Evolutionary conservation across 805 yeast species (phyloP).

Genomic region (Kodamaea laetipori): DNA sequence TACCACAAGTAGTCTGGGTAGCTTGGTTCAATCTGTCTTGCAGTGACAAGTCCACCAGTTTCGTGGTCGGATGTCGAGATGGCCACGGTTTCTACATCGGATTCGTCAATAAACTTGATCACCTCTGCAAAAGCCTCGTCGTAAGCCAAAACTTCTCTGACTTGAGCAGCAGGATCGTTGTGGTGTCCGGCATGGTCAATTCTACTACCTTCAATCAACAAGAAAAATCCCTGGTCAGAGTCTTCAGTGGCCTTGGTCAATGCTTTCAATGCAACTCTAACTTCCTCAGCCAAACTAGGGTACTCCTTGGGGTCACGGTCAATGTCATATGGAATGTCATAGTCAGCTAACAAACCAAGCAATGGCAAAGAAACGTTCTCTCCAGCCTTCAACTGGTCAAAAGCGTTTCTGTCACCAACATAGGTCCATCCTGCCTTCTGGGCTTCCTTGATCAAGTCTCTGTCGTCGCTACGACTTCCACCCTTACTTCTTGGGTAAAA

Average conservation of each 20-base stretch:
- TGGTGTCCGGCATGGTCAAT: conserved; percentile 95
- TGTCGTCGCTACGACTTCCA: conserved; percentile 69
- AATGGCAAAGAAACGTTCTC: conserved; percentile 71
- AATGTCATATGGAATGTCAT: conserved; percentile 81
- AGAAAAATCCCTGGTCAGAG: conserved; percentile 81
- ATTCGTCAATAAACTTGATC: conserved; percentile 61
- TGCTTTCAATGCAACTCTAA: conserved; percentile 70
- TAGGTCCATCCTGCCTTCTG: conserved; percentile 60
- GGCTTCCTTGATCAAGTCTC: conserved; percentile 70
- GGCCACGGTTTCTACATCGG: conserved; percentile 75
- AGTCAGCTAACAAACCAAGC: conserved; percentile 70
- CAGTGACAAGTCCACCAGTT: conserved; percentile 91
- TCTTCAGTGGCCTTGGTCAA: conserved; percentile 66
- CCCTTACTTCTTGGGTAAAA: conserved; percentile 54
- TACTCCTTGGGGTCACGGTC: conserved; percentile 63
- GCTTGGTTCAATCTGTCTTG: conserved; percentile 65
- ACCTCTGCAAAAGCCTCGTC: conserved; percentile 81
- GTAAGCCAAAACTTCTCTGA: conserved; percentile 84
- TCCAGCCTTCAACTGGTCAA: conserved; percentile 58
- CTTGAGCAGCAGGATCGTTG: conserved; percentile 94
- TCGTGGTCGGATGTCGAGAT: conserved; percentile 92
- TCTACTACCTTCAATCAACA: conserved; percentile 87
- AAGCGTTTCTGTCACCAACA: conserved; percentile 58
- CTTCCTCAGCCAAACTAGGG: conserved; percentile 82
- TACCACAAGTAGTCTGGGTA: conserved; percentile 91